phyloP scores from a whole-genome alignment of 148 eudicot species.

The Dianthus caryophyllus region DNA sequence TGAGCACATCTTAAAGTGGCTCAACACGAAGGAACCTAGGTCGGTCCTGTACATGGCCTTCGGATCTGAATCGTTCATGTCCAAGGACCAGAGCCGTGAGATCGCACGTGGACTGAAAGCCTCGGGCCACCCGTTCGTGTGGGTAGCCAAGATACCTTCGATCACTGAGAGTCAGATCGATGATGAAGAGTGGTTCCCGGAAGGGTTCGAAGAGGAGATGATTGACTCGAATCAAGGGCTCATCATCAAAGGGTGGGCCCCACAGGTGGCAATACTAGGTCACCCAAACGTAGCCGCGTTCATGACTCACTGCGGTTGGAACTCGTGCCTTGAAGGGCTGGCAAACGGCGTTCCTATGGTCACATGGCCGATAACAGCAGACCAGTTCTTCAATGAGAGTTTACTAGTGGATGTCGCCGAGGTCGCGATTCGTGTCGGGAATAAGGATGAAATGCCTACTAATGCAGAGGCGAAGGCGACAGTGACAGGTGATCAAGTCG shows the following conservation, averaged over 20 bases:
- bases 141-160: not conserved
- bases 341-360: constrained; percentile 3
- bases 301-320: constrained; percentile 19
- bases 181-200: constrained; percentile 12
- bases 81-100: not conserved
- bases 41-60: not conserved
- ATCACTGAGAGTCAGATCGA: not conserved
- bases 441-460: not conserved
- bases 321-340: constrained; percentile 6
- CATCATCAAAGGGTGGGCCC: constrained; percentile 12
- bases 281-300: constrained; percentile 4
- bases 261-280: constrained; percentile 6
- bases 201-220: constrained; percentile 11
- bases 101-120: not conserved
- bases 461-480: not conserved
- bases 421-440: constrained; percentile 3
- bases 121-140: not conserved
- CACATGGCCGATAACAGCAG: constrained; percentile 13
- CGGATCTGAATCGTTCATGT: not conserved
- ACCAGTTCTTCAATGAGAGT: constrained; percentile 15
- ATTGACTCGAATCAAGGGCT: not conserved
- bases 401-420: constrained; percentile 2
- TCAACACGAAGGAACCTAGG: not conserved
- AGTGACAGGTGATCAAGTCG: not conserved
- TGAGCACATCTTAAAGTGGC: not conserved